These are phyloP conservation scores for Clarireedia sp. DNA, from an alignment of 2,329 filamentous ascomycete genomes.

Conservation along the genomic window DNA sequence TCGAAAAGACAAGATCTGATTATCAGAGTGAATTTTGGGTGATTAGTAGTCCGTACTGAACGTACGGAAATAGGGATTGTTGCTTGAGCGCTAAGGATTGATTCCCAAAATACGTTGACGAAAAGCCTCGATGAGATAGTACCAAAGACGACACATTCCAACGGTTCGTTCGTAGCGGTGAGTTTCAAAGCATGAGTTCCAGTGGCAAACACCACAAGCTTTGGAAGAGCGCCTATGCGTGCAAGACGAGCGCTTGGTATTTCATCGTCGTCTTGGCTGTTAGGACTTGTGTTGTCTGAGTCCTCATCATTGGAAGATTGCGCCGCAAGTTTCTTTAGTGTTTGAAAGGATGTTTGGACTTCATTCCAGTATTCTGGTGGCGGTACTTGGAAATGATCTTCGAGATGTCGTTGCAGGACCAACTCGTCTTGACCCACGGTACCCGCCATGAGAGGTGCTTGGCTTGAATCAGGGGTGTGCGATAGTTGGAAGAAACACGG, in stretches of 20 bases:
- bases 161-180: conserved; percentile 9
- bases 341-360: not conserved
- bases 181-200: conserved; percentile 6
- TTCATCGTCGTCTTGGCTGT: conserved; percentile 1
- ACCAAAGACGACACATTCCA: conserved; percentile 14
- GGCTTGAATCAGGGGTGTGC: not conserved
- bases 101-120: conserved; percentile 12
- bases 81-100: conserved; percentile 1
- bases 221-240: conserved; percentile 2
- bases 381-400: not conserved
- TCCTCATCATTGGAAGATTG: not conserved
- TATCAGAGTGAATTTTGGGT: not conserved
- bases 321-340: not conserved
- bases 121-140: conserved; percentile 6
- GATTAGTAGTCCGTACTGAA: not conserved
- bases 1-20: conserved; percentile 12
- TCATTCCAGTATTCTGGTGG: not conserved
- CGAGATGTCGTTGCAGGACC: not conserved
- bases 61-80: not conserved
- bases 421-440: not conserved
- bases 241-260: conserved; percentile 3
- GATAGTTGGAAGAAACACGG: not conserved
- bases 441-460: not conserved
- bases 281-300: not conserved
- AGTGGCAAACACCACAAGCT: conserved; percentile 7